These are phyloP conservation scores for Inonotus obliquus DNA, from an alignment of 1,284 basidiomycete species.

Conservation along the genomic window DNA sequence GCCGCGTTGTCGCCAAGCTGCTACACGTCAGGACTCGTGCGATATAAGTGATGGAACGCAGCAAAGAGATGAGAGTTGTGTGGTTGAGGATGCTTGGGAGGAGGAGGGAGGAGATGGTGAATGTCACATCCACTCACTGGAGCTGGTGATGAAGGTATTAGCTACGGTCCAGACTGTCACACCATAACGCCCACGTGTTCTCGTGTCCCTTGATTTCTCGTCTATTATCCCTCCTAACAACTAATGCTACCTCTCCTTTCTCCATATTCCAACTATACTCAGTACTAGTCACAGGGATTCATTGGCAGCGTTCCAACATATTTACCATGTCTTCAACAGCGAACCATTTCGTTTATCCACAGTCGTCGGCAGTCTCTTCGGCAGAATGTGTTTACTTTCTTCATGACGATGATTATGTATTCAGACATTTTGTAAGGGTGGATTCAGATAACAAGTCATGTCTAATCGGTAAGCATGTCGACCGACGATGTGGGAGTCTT, in stretches of 20 bases:
- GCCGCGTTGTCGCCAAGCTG: conserved; percentile 10
- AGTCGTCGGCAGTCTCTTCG: too few species aligned
- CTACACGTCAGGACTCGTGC: conserved; percentile 4
- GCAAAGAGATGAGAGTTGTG: background rate
- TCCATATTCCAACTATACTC: background rate
- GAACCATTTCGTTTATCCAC: too few species aligned
- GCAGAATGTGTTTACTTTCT: too few species aligned
- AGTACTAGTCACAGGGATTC: too few species aligned
- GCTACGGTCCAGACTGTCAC: background rate
- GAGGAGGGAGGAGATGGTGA: background rate
- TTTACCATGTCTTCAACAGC: too few species aligned
- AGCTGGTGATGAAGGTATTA: conserved; percentile 1
- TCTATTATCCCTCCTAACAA: background rate
- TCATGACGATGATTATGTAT: too few species aligned
- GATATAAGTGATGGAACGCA: background rate
- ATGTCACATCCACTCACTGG: background rate
- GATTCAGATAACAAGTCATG: too few species aligned
- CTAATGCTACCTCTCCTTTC: background rate
- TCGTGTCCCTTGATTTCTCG: conserved; percentile 1
- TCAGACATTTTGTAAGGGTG: too few species aligned
- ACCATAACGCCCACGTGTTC: conserved; percentile 4
- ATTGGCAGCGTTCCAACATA: too few species aligned
- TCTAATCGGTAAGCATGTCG: too few species aligned
- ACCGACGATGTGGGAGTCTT: too few species aligned
- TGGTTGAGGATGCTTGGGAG: background rate